phyloP scores from a whole-genome alignment of 768 basidiomycete species.

The Obba rivulosa region DNA sequence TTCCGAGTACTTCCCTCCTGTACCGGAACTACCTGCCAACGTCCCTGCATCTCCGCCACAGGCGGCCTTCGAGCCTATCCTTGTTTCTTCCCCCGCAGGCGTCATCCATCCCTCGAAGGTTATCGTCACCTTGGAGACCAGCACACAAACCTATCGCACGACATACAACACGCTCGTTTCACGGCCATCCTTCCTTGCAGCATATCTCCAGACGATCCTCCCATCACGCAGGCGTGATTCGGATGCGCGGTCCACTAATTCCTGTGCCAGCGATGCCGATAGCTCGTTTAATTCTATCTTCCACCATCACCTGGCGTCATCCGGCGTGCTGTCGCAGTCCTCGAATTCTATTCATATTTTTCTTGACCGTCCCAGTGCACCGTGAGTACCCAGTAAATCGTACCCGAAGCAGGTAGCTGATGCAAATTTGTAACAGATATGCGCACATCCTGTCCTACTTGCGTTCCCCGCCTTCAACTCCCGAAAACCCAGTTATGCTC shows the following conservation, averaged over 20 bases:
- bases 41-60: slow-evolving; percentile 39
- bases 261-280: slow-evolving; percentile 50
- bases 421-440: slow-evolving; percentile 43
- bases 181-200: slow-evolving; percentile 60
- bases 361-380: slow-evolving; percentile 72
- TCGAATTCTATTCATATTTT: slow-evolving; percentile 61
- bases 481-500: slow-evolving; percentile 45
- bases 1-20: slow-evolving; percentile 35
- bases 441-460: slow-evolving; percentile 67
- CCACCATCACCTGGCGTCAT: slow-evolving; percentile 57
- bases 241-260: slow-evolving; percentile 46
- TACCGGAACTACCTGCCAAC: slow-evolving; percentile 46
- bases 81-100: slow-evolving; percentile 44
- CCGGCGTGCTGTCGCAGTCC: slow-evolving; percentile 44
- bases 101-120: slow-evolving; percentile 52
- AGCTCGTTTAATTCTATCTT: slow-evolving; percentile 46
- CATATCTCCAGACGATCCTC: slow-evolving; percentile 23
- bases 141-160: slow-evolving; percentile 59
- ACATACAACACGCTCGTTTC: slow-evolving; percentile 63
- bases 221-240: slow-evolving; percentile 26
- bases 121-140: slow-evolving; percentile 72
- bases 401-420: background rate
- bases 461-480: slow-evolving; percentile 44
- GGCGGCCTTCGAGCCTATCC: slow-evolving; percentile 60
- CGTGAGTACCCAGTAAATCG: slow-evolving; percentile 46